Evolutionary conservation across 1,139 yeast genomes (phyloP), one percentile per base, ranked within the genome.

Genomic region (Scheffersomyces lignicola): DNA sequence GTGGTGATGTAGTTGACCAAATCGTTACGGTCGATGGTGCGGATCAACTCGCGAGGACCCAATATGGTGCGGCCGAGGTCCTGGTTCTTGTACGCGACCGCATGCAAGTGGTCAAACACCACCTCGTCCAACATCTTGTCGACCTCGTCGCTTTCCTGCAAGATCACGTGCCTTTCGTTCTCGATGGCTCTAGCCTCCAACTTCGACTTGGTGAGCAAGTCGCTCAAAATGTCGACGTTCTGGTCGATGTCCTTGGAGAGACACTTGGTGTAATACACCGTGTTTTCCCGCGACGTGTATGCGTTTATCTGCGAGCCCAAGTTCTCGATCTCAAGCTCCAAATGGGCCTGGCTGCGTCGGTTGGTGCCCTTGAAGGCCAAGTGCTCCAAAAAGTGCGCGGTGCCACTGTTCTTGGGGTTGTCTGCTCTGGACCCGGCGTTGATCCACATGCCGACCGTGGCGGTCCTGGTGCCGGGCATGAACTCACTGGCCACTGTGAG

Each of bases 341-440:
- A 73, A 41, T 80, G 80, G 40, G 80, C 71, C 64, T 92, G 97
- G n/a, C 89, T 68, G 55, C 98, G 77, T 43, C 71, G 74, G 37
- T 74, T 64, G 11, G 98, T 92, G 22, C 99, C 99, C 64, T 92
- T 92, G 68, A 92, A 92, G 3, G 97, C 95, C 51, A 92, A 70
- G 62, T 92, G 99, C 61, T 92, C 99, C 39, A 92, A 68, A 56
- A 92, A 92, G 63, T 92, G 99, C 0, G 99, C 99, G 9, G 97
- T 90, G 31, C 99, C 99, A 39, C 79, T 73, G 51, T 89, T 88
- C 55, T 76, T 76, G 34, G 82, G 78, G 52, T 82, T 84, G 62
- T 92, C 99, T 2, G 97, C 97, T 43, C 99, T 76, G 2, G 97
- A 90, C 1, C 99, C 99, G 31, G 98, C 97, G 60, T 94, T 96